phyloP scores from a whole-genome alignment of 768 basidiomycete species.

The Podaxis sp. region DNA sequence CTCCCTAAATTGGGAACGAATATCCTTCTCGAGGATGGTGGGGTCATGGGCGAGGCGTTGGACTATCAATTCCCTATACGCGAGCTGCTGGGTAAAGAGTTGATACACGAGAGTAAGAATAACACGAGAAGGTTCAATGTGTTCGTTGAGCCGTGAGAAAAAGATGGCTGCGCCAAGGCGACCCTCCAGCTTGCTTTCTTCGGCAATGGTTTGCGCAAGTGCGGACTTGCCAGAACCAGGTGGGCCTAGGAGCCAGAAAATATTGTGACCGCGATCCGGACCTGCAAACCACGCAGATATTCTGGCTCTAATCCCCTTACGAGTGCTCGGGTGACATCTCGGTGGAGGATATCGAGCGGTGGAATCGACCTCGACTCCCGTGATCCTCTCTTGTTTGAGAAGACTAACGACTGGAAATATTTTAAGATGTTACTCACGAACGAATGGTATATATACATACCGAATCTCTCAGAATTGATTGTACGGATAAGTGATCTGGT shows the following conservation, averaged over 20 bases:
- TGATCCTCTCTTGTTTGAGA: background rate
- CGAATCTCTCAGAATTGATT: too few relatives aligned
- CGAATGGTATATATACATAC: too few relatives aligned
- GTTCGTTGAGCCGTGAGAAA: background rate
- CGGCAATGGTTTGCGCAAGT: constrained; percentile 4
- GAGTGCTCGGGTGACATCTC: background rate
- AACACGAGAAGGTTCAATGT: background rate
- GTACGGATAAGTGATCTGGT: too few relatives aligned
- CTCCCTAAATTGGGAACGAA: background rate
- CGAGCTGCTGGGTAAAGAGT: background rate
- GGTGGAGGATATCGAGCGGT: background rate
- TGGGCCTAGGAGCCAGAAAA: constrained; percentile 8
- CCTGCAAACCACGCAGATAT: background rate
- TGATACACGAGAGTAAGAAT: background rate
- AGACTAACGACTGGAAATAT: background rate
- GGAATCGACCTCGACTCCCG: background rate
- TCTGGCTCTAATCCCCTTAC: background rate
- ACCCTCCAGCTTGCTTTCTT: background rate
- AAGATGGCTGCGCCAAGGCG: background rate
- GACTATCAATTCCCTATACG: background rate
- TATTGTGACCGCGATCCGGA: background rate
- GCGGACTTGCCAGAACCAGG: constrained; percentile 8
- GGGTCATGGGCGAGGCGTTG: background rate
- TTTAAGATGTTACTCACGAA: too few relatives aligned
- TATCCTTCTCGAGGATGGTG: background rate